Evolutionary conservation across 305 asterid genomes (phyloP).

Genomic region (Fraxinus ornus): DNA sequence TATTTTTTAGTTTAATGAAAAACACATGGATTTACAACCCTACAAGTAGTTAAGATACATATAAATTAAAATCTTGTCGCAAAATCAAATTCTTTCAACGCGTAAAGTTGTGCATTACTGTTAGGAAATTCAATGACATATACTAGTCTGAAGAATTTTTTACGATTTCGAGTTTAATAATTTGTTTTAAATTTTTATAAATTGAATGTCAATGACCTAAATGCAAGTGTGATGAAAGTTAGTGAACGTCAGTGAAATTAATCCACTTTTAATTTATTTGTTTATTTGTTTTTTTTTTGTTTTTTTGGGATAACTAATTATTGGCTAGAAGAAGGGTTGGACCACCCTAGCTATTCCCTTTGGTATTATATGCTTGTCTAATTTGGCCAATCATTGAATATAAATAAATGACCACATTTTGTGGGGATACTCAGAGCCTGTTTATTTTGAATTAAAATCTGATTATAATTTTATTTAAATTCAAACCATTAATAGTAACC

Average conservation of each 20-base stretch:
- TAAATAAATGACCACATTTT: neutral
- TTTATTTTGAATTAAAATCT: no score
- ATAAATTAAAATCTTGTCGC: neutral
- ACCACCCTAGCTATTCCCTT: neutral
- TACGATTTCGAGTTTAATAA: no score
- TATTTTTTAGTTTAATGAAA: no score
- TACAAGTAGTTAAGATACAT: neutral
- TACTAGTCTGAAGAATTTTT: no score
- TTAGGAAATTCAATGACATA: no score
- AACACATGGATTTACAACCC: no score
- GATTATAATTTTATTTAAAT: no score
- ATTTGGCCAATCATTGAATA: neutral
- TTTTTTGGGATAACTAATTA: neutral
- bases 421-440: neutral
- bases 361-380: neutral
- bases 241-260: neutral
- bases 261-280: neutral
- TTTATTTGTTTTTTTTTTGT: no score
- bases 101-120: neutral
- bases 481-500: no score
- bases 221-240: neutral
- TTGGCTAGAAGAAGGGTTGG: neutral
- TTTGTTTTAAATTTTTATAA: neutral
- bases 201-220: neutral
- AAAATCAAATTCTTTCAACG: no score